phyloP scores from a whole-genome alignment of 148 eudicot genomes.

The Oxyria digyna region DNA sequence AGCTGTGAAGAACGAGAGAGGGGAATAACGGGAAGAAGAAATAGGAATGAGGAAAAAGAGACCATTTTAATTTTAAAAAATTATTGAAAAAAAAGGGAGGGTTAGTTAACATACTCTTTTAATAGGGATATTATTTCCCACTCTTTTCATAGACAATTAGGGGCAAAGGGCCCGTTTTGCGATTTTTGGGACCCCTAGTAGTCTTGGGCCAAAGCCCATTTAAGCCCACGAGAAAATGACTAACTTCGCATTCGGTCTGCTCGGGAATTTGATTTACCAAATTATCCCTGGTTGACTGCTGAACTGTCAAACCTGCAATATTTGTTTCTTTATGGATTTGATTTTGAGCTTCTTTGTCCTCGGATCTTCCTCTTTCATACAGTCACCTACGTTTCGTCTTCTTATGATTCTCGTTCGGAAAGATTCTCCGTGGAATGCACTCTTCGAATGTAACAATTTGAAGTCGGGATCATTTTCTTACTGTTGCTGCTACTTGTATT shows the following conservation, averaged over 20 bases:
- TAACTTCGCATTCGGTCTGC: background rate
- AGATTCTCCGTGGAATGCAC: conserved; percentile 2
- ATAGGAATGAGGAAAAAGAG: no score
- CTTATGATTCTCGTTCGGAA: background rate
- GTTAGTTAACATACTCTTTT: no score
- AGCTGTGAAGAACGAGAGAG: no score
- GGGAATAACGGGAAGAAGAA: no score
- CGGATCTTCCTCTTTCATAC: background rate
- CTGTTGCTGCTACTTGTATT: background rate
- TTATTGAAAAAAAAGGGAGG: no score
- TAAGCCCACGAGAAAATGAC: background rate
- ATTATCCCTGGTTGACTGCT: background rate
- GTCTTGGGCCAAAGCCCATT: background rate
- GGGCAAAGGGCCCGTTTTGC: no score
- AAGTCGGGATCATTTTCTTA: background rate
- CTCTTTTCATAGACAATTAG: no score
- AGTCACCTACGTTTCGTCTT: background rate
- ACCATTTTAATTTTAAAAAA: no score
- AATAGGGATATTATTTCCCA: no score
- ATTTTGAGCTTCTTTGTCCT: background rate
- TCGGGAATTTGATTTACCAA: background rate
- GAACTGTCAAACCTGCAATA: background rate
- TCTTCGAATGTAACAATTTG: background rate
- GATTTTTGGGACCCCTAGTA: background rate
- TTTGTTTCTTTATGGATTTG: background rate